Base-by-base conservation (phyloP, 805 yeast genomes). In the Blastobotrys peoriensis region DNA sequence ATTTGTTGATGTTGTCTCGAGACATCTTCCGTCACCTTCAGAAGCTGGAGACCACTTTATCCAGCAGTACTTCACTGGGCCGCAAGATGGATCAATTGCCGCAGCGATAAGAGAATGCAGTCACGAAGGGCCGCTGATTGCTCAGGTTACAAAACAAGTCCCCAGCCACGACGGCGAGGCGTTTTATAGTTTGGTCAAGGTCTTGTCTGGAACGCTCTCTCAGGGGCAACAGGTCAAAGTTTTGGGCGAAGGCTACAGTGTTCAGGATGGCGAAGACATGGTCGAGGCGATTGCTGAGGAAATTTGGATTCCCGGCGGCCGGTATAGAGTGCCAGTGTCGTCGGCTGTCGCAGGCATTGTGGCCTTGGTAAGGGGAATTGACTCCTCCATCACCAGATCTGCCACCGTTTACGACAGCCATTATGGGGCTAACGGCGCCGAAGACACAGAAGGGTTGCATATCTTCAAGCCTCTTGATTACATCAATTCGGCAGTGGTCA, bases 321-420 rank as follows among this genome's bases (percentile, higher is more conserved):
- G 95, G 51, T 88, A 86, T 59, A 73, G 72, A 23, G 62, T 81
- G 2, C 72, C 76, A 0, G 70, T 83, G 0, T 62, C 68, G 1
- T 69, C 69, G 15, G 78, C 81, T 0, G 66, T 73, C 3, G 74
- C 76, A 1, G 96, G 96, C 0, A 73, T 76, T n/a, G 64, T 86
- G 36, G 89, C 79, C 0, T 56, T 88, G 3, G 62, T 88, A 0
- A 71, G 76, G 4, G 94, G 94, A 1, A 62, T 86, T 20, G 81
- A 78, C 35, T 54, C 69, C 1, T 65, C 70, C 21, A 69, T 83
- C 35, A 69, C 71, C 15, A 85, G 83, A 54, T 68, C 76, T 4
- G 91, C 83, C 1, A 74, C 87, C 0, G 62, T 88, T 0, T 25
- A 25, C 30, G 30, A 13, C 13, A 8, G 10, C 13, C 13, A 8